Base-by-base conservation (phyloP, 164 flowering plant genomes). In the Magnolia changhungtana region DNA sequence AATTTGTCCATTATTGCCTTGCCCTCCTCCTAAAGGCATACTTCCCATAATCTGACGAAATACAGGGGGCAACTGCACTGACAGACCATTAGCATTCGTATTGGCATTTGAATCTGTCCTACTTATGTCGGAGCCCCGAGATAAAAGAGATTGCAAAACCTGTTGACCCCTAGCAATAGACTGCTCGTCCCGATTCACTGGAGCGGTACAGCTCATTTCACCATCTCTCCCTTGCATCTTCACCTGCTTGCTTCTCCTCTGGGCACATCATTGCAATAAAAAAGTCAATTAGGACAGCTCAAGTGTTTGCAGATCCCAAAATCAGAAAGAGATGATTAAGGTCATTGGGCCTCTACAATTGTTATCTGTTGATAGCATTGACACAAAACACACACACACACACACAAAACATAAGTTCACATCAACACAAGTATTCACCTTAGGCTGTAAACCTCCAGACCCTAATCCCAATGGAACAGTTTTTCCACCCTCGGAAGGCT, bases 401-500 rank as follows among this genome's bases (percentile, higher is more conserved):
- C 52, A 71, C 19, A 5, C 20, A 6, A 2, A 20, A 37, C 63
- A 61, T 31, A 24, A 74, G 31, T 21, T 16, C 4, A 74, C 0
- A 1, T 8, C n/a, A 64, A n/a, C 0, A 18, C 31, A 63, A 21
- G 13, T 59, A 67, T 82, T 72, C 73, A 93, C 97, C 97, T 83
- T 91, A 18, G 89, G 89, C 49, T 89, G 95, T 82, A 96, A 85
- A 63, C 92, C 90, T 63, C 91, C 95, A 58, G 88, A 74, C n/a
- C 99, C 99, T 73, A 96, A 74, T 67, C 99, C 99, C 80, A 94
- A 84, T 11, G 99, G 99, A 84, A 83, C 85, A 71, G 81, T 67
- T 75, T 82, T 78, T 21, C 76, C 76, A 77, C 75, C 82, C 50
- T 71, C 84, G 72, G 79, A 73, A 70, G 24, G 67, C 72, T 78